phyloP scores from a whole-genome alignment of 2,329 filamentous ascomycete species.

The Graphilbum fragrans region DNA sequence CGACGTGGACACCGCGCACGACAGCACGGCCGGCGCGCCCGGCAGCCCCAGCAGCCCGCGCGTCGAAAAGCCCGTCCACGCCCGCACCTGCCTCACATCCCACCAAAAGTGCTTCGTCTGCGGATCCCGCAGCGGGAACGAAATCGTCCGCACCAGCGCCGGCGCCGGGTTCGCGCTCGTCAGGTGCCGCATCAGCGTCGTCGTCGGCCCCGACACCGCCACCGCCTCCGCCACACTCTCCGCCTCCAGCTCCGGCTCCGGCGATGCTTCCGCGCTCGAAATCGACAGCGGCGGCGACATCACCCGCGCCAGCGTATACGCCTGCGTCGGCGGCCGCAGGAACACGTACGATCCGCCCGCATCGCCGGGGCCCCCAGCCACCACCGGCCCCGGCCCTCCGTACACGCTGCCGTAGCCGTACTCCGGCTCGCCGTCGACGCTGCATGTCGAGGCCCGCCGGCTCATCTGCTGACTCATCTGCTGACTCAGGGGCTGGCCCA shows the following conservation, averaged over 20 bases:
- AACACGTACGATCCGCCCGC: too few relatives aligned
- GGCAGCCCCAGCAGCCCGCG: slow-evolving; percentile 60
- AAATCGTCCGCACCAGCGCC: slow-evolving; percentile 67
- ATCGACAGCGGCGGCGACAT: slow-evolving; percentile 8
- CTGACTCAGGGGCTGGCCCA: too few relatives aligned
- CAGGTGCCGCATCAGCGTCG: slow-evolving; percentile 59
- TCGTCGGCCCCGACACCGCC: slow-evolving; percentile 25
- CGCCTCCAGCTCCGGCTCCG: slow-evolving; percentile 23
- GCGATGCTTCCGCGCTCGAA: slow-evolving; percentile 11
- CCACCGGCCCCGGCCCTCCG: slow-evolving; percentile 14
- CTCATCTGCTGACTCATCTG: too few relatives aligned
- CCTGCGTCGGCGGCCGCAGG: too few relatives aligned
- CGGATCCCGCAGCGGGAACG: slow-evolving; percentile 53
- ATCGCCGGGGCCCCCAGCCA: slow-evolving; percentile 14
- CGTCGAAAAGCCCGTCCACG: slow-evolving; percentile 72
- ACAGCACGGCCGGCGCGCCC: slow-evolving; percentile 60
- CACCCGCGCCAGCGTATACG: too few relatives aligned
- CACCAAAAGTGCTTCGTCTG: slow-evolving; percentile 85
- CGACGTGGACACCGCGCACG: slow-evolving; percentile 50
- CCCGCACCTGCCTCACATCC: slow-evolving; percentile 78
- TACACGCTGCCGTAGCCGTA: slow-evolving; percentile 14
- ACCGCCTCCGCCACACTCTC: slow-evolving; percentile 52
- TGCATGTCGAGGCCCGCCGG: slow-evolving; percentile 54
- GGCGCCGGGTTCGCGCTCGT: slow-evolving; percentile 71
- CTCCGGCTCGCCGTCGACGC: slow-evolving; percentile 37